Percentiles rank a stretch among this genome's conserved stretches.
Evolutionary conservation across 1,284 basidiomycete genomes (phyloP).

Genomic region (Sanghuangporus baumii): DNA sequence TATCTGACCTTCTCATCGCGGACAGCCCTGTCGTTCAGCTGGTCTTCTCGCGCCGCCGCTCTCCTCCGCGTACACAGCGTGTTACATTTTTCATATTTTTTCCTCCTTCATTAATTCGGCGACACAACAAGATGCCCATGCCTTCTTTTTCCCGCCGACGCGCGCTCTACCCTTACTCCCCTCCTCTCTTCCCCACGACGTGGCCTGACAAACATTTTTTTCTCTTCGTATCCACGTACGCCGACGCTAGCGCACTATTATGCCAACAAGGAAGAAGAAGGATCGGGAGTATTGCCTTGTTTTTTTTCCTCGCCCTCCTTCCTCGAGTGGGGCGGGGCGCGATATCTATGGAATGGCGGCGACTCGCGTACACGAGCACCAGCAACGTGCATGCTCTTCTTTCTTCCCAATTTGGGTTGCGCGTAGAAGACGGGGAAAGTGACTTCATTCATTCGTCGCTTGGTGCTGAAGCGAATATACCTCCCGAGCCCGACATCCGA

Average conservation of each 20-base stretch:
- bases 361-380: no score
- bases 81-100: neutral
- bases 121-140: neutral
- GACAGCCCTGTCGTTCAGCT: neutral
- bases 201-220: no score
- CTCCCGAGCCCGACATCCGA: neutral
- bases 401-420: neutral
- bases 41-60: neutral
- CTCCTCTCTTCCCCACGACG: neutral
- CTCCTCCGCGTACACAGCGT: neutral
- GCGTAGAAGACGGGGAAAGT: neutral
- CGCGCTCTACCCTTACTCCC: neutral
- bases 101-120: neutral
- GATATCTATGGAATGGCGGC: no score
- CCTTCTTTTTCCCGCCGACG: slow-evolving; percentile 10
- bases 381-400: neutral
- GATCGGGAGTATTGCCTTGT: neutral
- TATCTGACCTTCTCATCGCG: slow-evolving; percentile 4
- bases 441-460: neutral
- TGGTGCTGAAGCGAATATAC: neutral
- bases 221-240: neutral
- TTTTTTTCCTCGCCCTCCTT: no score
- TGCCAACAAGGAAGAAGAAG: neutral
- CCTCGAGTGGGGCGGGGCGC: no score
- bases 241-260: slow-evolving; percentile 4